Base-by-base conservation (phyloP, 352 stramenopile genomes). In the Pythium myriotylum region DNA sequence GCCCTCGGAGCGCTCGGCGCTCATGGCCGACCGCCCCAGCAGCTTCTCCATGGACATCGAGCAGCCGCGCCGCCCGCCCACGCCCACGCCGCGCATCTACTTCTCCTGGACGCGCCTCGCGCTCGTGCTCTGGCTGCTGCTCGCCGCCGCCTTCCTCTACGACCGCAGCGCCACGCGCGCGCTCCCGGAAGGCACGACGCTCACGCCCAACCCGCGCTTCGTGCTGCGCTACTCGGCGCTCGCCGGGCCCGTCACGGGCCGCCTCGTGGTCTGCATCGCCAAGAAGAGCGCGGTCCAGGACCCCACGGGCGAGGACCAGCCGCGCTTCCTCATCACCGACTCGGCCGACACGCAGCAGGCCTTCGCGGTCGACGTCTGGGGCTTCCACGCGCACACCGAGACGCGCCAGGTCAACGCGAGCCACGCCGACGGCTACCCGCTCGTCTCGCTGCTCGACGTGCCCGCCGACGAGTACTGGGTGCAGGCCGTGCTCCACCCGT, bases 361-460 rank as follows among this genome's bases (percentile, higher is more conserved):
- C 54, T 89, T 89, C 27, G 79, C 76, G 0, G 76, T 84, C 35
- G 79, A 89, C 53, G 79, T 89, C 7, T 86, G 72, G 61, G 70
- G 74, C 19, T 85, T 89, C 17, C 53, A 59, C 19, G 48, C 76
- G 0, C 63, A 72, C 43, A 59, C 27, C 17, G 64, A 85, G 35
- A 48, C 67, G 42, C 79, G 79, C 9, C 49, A 79, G 17, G 67
- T 86, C 19, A 85, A 89, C 53, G 68, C 57, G 0, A 79, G 70
- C 3, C 63, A 78, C 41, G 70, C 65, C 0, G 55, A 77, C 14
- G 79, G 79, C 1, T 89, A 86, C 57, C 79, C 79, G 2, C 48
- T 85, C 54, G 27, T 77, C 1, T 73, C 60, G 7, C 33, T 89
- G 45, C 48, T 69, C 4, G 70, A 83, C 40, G 67, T 89, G 8